Percentiles rank a stretch among this genome's conserved stretches.
Evolutionary conservation across 2,329 filamentous ascomycete genomes (phyloP).

Genomic region (Tolypocladium tundrense): DNA sequence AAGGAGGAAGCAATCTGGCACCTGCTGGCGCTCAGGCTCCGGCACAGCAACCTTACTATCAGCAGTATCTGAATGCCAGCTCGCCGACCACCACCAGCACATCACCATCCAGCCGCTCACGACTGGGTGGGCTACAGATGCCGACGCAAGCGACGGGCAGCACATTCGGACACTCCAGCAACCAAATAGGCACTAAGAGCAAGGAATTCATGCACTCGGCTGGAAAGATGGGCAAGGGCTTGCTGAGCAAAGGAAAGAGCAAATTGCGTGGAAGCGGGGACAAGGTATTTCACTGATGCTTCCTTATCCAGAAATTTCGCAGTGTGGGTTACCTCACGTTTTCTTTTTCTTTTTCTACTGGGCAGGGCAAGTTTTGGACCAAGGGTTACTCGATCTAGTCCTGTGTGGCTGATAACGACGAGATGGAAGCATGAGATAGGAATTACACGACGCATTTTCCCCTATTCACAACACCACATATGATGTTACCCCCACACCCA

Average conservation of each 20-base stretch:
- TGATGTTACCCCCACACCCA: constrained; percentile 10
- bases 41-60: constrained; percentile 40
- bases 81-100: constrained; percentile 14
- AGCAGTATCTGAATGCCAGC: constrained; percentile 43
- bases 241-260: constrained; percentile 84
- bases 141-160: constrained; percentile 30
- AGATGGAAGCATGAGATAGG: constrained; percentile 29
- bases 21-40: constrained; percentile 12
- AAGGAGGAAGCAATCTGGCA: constrained; percentile 10
- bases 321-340: constrained; percentile 6
- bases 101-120: constrained; percentile 23
- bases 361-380: constrained; percentile 17
- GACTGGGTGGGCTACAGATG: constrained; percentile 22
- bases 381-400: constrained; percentile 5
- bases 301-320: constrained; percentile 17
- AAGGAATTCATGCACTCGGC: constrained; percentile 84
- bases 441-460: constrained; percentile 26
- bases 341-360: constrained; percentile 8
- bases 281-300: constrained; percentile 73
- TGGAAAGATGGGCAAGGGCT: constrained; percentile 79
- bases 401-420: constrained; percentile 13
- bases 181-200: constrained; percentile 68
- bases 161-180: constrained; percentile 42
- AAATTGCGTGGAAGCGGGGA: constrained; percentile 66
- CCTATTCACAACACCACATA: constrained; percentile 1